Evolutionary conservation across 2,329 filamentous ascomycete species (phyloP).

Genomic region (Fonsecaea erecta): DNA sequence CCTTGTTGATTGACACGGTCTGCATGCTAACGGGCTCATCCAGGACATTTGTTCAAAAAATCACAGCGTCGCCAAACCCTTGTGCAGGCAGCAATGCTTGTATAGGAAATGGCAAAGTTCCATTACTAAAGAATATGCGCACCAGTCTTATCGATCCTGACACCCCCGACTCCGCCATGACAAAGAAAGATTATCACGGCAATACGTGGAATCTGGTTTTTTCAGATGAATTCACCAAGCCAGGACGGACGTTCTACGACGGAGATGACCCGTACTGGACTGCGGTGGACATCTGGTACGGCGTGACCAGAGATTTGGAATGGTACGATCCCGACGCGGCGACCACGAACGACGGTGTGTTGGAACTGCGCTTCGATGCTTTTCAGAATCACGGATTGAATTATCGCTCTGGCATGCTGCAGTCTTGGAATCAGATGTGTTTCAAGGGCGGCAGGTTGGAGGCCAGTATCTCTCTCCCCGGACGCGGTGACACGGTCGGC

Average conservation of each 20-base stretch:
- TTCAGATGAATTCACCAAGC: conserved; percentile 72
- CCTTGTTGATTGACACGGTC: not conserved
- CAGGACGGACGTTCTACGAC: conserved; percentile 71
- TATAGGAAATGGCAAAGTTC: conserved; percentile 55
- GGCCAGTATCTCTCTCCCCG: conserved; percentile 71
- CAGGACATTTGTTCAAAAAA: conserved; percentile 63
- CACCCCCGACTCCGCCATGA: conserved; percentile 63
- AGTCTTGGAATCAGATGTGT: conserved; percentile 75
- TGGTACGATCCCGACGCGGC: conserved; percentile 74
- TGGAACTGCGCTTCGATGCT: conserved; percentile 68
- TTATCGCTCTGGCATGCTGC: conserved; percentile 74
- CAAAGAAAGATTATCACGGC: conserved; percentile 63
- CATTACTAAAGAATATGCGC: conserved; percentile 65
- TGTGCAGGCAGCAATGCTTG: conserved; percentile 52
- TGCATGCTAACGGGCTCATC: conserved; percentile 34
- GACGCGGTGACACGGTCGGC: conserved; percentile 67
- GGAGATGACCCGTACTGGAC: conserved; percentile 72
- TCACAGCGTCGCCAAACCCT: conserved; percentile 43
- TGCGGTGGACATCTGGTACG: conserved; percentile 73
- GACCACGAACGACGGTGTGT: conserved; percentile 64
- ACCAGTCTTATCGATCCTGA: conserved; percentile 68
- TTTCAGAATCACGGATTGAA: conserved; percentile 68
- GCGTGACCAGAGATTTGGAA: conserved; percentile 71
- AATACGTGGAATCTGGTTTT: conserved; percentile 69
- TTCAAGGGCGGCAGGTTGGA: conserved; percentile 73